These are phyloP conservation scores for Tylopilus intermedius DNA, from an alignment of 768 basidiomycete genomes.

Conservation along the genomic window DNA sequence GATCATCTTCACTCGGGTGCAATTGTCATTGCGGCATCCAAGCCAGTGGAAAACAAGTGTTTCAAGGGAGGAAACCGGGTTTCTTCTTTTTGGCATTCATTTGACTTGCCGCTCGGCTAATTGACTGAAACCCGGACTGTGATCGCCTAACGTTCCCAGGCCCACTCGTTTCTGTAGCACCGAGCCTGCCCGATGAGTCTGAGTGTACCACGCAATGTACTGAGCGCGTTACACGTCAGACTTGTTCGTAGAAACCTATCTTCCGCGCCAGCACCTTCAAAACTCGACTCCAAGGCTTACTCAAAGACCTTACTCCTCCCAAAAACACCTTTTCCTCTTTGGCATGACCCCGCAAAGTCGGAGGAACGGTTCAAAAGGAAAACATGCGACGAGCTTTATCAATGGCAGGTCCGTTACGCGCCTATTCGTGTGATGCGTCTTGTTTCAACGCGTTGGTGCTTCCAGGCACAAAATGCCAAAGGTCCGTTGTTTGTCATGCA, in stretches of 20 bases:
- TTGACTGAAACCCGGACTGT: neutral
- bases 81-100: too few relatives aligned
- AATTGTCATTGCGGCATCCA: too few relatives aligned
- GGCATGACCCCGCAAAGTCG: slow-evolving; percentile 58
- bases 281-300: slow-evolving; percentile 36
- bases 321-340: slow-evolving; percentile 72
- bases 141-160: neutral
- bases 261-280: slow-evolving; percentile 3
- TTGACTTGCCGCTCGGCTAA: too few relatives aligned
- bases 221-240: slow-evolving; percentile 9
- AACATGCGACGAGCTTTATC: slow-evolving; percentile 73
- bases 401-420: slow-evolving; percentile 59
- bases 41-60: too few relatives aligned
- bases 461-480: slow-evolving; percentile 61
- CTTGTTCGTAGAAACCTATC: slow-evolving; percentile 14
- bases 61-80: too few relatives aligned
- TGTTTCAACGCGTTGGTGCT: neutral
- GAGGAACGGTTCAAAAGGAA: slow-evolving; percentile 54
- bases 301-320: slow-evolving; percentile 73
- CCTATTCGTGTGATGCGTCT: neutral
- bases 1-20: too few relatives aligned
- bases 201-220: slow-evolving; percentile 16
- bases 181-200: slow-evolving; percentile 13
- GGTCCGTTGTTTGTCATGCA: slow-evolving; percentile 80
- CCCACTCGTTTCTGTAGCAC: neutral